Conservation (phyloP, 73 alveolate species). For the Paramecium sexaurelia region DNA sequence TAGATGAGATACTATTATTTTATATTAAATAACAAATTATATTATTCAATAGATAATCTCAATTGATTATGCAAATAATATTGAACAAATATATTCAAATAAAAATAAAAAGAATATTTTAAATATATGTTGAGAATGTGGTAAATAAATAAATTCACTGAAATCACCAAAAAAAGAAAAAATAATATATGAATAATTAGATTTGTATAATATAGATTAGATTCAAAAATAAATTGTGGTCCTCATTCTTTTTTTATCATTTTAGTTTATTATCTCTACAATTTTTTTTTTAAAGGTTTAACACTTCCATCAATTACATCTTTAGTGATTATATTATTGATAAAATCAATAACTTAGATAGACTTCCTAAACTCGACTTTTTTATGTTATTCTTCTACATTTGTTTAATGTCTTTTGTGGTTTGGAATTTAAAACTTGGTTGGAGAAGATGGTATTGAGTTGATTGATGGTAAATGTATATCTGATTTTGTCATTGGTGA, state of each 20-base stretch:
- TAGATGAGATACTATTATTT: too few species aligned
- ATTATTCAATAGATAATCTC: constrained; percentile 59
- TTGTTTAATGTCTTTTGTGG: not conserved
- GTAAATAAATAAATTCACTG: not conserved
- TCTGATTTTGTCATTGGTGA: not conserved
- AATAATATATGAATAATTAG: not conserved
- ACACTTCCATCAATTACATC: constrained; percentile 19
- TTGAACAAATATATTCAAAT: not conserved
- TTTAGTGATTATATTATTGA: not conserved
- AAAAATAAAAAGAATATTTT: not conserved
- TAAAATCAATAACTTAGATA: not conserved
- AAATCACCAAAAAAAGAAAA: not conserved
- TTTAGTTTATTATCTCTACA: not conserved
- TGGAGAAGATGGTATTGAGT: not conserved
- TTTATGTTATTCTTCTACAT: not conserved
- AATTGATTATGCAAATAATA: constrained; percentile 34
- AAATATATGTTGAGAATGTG: not conserved
- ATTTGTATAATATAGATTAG: not conserved
- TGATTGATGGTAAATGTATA: not conserved
- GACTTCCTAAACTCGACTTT: not conserved
- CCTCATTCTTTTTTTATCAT: not conserved
- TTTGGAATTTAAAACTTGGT: not conserved
- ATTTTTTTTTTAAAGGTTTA: not conserved
- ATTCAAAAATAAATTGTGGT: not conserved
- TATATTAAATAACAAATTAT: not conserved